These are phyloP conservation scores for Selaginella tamariscina DNA, from an alignment of 75 land plant genomes.

Conservation along the genomic window DNA sequence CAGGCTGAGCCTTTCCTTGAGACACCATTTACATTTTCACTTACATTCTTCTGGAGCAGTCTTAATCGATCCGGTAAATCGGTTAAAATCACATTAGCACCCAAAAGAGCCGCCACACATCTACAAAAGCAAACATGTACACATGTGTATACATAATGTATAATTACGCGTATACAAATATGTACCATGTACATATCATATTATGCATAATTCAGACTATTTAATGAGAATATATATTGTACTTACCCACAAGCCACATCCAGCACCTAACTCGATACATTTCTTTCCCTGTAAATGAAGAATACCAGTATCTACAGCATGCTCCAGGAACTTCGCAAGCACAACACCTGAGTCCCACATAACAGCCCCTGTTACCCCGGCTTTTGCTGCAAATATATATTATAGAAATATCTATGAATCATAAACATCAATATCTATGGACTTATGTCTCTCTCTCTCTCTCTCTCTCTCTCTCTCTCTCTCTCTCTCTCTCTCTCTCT, in stretches of 20 bases:
- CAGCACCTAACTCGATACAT: slow-evolving; percentile 76
- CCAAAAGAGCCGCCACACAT: slow-evolving; percentile 74
- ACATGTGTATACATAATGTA: too few relatives aligned
- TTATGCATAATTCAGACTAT: not conserved
- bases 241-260: slow-evolving; percentile 90
- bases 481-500: not conserved
- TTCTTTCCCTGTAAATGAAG: slow-evolving; percentile 52
- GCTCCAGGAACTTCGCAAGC: slow-evolving; percentile 76
- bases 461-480: not conserved
- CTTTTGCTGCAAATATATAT: slow-evolving; percentile 30
- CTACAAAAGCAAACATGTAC: slow-evolving; percentile 29
- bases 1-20: slow-evolving; percentile 35
- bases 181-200: not conserved
- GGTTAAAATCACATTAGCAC: slow-evolving; percentile 63
- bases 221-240: not conserved
- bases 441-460: too few relatives aligned
- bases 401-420: too few relatives aligned
- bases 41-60: slow-evolving; percentile 70
- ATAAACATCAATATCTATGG: not conserved
- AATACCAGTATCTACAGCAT: slow-evolving; percentile 47
- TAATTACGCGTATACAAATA: too few relatives aligned
- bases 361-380: slow-evolving; percentile 89
- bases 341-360: slow-evolving; percentile 93
- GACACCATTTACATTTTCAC: slow-evolving; percentile 34
- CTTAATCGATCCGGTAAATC: slow-evolving; percentile 78